Conservation (phyloP, 2,329 filamentous ascomycete genomes). For the Aspergillus awamori region DNA sequence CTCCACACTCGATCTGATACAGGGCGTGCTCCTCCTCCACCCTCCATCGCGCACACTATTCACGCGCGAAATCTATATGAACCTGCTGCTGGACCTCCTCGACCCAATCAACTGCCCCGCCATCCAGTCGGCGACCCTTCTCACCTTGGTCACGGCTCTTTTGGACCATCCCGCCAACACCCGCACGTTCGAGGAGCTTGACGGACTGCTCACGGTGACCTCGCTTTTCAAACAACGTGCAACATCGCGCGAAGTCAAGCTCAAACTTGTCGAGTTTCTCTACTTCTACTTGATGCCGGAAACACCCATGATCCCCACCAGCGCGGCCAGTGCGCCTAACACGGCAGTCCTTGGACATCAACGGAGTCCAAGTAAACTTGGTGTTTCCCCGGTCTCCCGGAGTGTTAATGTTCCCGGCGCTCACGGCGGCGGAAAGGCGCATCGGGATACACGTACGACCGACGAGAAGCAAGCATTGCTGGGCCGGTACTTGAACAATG, state of each 20-base stretch:
- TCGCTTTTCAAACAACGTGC: slow-evolving; percentile 88
- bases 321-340: slow-evolving; percentile 34
- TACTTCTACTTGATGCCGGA: slow-evolving; percentile 99
- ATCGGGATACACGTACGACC: slow-evolving; percentile 62
- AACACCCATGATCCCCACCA: slow-evolving; percentile 50
- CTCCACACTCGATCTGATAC: slow-evolving; percentile 82
- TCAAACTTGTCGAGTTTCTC: slow-evolving; percentile 94
- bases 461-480: slow-evolving; percentile 81
- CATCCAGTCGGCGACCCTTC: slow-evolving; percentile 85
- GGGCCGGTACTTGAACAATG: slow-evolving; percentile 75
- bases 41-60: slow-evolving; percentile 88
- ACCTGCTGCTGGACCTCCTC: slow-evolving; percentile 90
- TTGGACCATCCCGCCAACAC: slow-evolving; percentile 86
- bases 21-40: slow-evolving; percentile 85
- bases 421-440: slow-evolving; percentile 29
- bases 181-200: slow-evolving; percentile 86
- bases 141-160: slow-evolving; percentile 86
- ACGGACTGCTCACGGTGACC: slow-evolving; percentile 88
- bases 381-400: slow-evolving; percentile 58
- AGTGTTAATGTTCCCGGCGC: slow-evolving; percentile 36
- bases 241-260: slow-evolving; percentile 85
- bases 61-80: slow-evolving; percentile 90
- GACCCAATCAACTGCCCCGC: slow-evolving; percentile 89
- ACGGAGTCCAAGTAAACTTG: slow-evolving; percentile 70
- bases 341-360: slow-evolving; percentile 56